Evolutionary conservation across 768 basidiomycete genomes (phyloP).

Genomic region (Hygrocybe coccinea): DNA sequence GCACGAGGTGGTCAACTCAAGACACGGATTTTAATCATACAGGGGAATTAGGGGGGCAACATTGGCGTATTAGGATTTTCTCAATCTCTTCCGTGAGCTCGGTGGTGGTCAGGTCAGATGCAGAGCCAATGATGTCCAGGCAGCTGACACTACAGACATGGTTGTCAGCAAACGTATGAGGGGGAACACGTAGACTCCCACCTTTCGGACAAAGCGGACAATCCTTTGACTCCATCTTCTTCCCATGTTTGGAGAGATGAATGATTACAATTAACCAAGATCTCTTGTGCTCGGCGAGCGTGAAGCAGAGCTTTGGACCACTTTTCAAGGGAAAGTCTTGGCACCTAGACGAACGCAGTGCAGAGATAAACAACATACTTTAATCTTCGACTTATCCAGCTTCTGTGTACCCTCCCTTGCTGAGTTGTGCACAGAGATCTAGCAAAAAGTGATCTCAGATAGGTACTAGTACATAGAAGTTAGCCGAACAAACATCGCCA

Average conservation of each 20-base stretch:
- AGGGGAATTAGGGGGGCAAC: too few species aligned
- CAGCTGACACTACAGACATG: not conserved
- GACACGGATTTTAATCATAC: too few species aligned
- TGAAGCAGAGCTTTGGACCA: not conserved
- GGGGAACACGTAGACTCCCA: not conserved
- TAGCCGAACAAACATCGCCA: not conserved
- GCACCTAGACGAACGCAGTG: not conserved
- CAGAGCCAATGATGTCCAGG: not conserved
- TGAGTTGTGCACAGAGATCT: conserved; percentile 1
- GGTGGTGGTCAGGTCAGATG: not conserved
- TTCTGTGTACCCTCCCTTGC: not conserved
- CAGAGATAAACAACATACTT: not conserved
- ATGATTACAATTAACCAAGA: not conserved
- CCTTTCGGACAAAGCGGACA: not conserved
- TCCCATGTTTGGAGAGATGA: not conserved
- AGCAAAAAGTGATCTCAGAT: not conserved
- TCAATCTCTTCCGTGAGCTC: not conserved
- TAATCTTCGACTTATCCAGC: not conserved
- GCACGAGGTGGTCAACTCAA: too few species aligned
- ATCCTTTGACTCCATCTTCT: not conserved
- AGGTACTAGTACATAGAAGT: not conserved
- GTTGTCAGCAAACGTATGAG: not conserved
- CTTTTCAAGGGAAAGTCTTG: not conserved
- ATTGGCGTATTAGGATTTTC: not conserved
- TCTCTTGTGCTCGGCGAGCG: not conserved